Evolutionary conservation across 2,329 filamentous ascomycete genomes (phyloP).

Genomic region (Cercospora beticola): DNA sequence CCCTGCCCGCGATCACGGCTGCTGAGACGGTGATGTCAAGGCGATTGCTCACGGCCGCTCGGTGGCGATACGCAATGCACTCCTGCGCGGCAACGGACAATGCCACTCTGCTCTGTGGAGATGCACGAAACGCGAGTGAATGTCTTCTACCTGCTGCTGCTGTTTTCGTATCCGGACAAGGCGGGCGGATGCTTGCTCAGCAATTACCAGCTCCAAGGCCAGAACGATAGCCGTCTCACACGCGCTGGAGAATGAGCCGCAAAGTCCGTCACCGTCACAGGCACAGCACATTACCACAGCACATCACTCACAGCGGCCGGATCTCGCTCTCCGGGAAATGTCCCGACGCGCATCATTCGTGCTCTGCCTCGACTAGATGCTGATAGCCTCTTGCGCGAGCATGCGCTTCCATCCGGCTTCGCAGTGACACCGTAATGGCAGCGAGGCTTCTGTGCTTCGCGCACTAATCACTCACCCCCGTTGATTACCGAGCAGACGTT

Average conservation of each 20-base stretch:
- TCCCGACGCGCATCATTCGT: neutral
- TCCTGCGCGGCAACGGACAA: neutral
- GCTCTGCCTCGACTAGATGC: neutral
- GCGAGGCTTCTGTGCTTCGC: neutral
- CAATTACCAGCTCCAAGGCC: neutral
- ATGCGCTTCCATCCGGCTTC: neutral
- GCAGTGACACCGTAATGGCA: neutral
- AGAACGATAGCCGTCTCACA: neutral
- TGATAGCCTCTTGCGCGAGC: neutral
- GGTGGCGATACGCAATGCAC: neutral
- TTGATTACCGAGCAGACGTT: slow-evolving; percentile 1
- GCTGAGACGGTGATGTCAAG: slow-evolving; percentile 7
- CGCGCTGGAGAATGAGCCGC: neutral
- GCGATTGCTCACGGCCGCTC: neutral
- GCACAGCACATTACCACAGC: neutral
- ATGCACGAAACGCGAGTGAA: neutral
- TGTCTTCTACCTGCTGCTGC: neutral
- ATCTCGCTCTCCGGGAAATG: slow-evolving; percentile 6
- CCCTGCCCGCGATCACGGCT: slow-evolving; percentile 2
- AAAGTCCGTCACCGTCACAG: neutral
- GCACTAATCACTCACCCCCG: neutral
- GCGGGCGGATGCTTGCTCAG: neutral
- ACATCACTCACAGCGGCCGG: neutral
- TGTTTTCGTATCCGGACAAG: neutral
- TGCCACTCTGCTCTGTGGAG: neutral